These are phyloP conservation scores for Babesia ovis DNA, from an alignment of 169 alveolate species.

Conservation along the genomic window DNA sequence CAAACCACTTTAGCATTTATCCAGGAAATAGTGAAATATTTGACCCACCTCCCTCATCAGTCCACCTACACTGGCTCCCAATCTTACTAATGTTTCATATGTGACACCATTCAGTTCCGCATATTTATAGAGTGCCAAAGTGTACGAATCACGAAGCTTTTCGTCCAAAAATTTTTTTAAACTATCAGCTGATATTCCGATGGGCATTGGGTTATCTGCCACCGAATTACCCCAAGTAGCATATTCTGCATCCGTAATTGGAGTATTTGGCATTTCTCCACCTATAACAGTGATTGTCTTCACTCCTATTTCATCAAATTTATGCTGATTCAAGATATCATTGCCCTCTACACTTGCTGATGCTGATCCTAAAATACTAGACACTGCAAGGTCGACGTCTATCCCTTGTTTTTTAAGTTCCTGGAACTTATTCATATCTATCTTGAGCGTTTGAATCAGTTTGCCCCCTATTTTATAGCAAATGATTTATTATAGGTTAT, in stretches of 20 bases:
- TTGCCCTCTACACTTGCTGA: slow-evolving; percentile 8
- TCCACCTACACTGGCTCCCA: slow-evolving; percentile 40
- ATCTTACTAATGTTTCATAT: slow-evolving; percentile 42
- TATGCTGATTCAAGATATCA: not conserved
- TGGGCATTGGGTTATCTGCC: slow-evolving; percentile 68
- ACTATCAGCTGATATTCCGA: slow-evolving; percentile 49
- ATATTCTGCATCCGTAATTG: slow-evolving; percentile 49
- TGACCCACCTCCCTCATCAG: slow-evolving; percentile 41
- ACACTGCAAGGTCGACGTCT: slow-evolving; percentile 48
- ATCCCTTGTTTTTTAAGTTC: slow-evolving; percentile 34
- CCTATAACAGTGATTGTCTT: slow-evolving; percentile 57
- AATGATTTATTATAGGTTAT: not conserved
- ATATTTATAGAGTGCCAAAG: slow-evolving; percentile 46
- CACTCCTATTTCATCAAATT: slow-evolving; percentile 43
- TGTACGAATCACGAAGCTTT: slow-evolving; percentile 27
- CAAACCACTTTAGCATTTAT: not conserved
- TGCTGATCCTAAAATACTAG: slow-evolving; percentile 30
- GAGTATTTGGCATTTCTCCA: slow-evolving; percentile 67
- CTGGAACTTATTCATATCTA: slow-evolving; percentile 10
- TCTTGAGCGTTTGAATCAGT: slow-evolving; percentile 48
- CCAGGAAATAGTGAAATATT: no score
- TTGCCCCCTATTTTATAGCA: slow-evolving; percentile 47
- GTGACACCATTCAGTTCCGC: slow-evolving; percentile 63
- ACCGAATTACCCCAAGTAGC: slow-evolving; percentile 65
- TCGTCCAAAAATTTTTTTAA: slow-evolving; percentile 25